Evolutionary conservation across 441 rosid species (phyloP), one percentile per base, ranked within the genome.

Genomic region (Pelargonium myrrhifolium): DNA sequence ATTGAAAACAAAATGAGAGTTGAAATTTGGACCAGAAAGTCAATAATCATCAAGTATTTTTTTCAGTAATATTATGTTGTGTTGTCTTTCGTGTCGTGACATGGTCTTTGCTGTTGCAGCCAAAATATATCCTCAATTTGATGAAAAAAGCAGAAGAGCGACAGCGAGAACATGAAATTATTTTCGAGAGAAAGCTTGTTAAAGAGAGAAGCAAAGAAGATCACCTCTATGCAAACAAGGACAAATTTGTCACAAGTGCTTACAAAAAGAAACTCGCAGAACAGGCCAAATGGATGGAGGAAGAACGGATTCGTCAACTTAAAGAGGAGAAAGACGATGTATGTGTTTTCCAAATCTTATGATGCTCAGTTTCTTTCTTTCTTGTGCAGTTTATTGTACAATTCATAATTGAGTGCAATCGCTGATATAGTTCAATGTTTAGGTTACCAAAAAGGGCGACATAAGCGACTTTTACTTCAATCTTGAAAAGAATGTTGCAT

Each of bases 361-460:
- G 6, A 24, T 10, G 8, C 17, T 15, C 8, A 10, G 15, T 42
- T 9, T 20, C 6, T 22, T 24, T 11, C 53, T 47, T 3, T 6
- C 9, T 42, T 8, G 4, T 47, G 37, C 37, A 31, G 37, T 31
- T 31, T 31, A 5, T 31, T 31, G 37, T 31, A 31, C 37, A 31
- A 31, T 31, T 31, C 5, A 7, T 31, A 31, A 2, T 39, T 20
- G 9, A 49, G 42, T 14, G 5, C 43, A 64, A 14, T 68, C 24
- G 53, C 51, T 65, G 5, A 22, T 60, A 15, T 68, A 14, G 51
- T 64, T 17, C 15, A 20, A 55, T 60, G 37, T n/a, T 9, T 56
- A 91, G 99, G 97, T 94, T 74, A 88, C 96, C 21, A 92, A 87
- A 87, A 94, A 94, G 85, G 86, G 70, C 8, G 94, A 88, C 72